These are phyloP conservation scores for Sclerotinia borealis DNA, from an alignment of 2,329 filamentous ascomycete genomes.

Conservation along the genomic window DNA sequence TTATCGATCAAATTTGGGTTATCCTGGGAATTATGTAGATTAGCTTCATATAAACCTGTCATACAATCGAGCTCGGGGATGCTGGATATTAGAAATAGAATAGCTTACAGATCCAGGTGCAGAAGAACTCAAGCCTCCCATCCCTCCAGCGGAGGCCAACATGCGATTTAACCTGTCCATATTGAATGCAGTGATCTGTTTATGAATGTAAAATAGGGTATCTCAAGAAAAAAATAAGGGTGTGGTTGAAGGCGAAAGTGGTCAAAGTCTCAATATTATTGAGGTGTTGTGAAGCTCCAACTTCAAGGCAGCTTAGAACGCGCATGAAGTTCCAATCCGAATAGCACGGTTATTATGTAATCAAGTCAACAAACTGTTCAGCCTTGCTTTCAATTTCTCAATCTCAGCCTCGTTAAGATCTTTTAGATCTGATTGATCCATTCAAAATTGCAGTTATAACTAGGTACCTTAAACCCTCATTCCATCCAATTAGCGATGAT, in stretches of 20 bases:
- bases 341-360: conserved; percentile 3
- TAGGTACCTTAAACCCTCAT: too few species aligned
- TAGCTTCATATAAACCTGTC: conserved; percentile 12
- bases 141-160: conserved; percentile 69
- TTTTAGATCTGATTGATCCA: too few species aligned
- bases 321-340: conserved; percentile 7
- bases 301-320: conserved; percentile 17
- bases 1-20: conserved; percentile 93
- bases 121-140: conserved; percentile 51
- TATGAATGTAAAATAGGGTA: not conserved
- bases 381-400: conserved; percentile 4
- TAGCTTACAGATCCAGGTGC: conserved; percentile 54
- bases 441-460: too few species aligned
- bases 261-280: conserved; percentile 4
- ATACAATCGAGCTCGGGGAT: conserved; percentile 7
- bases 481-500: not conserved
- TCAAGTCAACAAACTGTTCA: not conserved
- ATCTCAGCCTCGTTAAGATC: not conserved
- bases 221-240: not conserved
- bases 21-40: conserved; percentile 51
- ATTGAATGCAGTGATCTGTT: conserved; percentile 13
- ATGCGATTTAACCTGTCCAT: conserved; percentile 94
- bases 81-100: not conserved
- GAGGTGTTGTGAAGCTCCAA: conserved; percentile 17
- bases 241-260: conserved; percentile 1